Evolutionary conservation across 1,139 yeast species (phyloP).

Genomic region (Protomyces pachydermus): DNA sequence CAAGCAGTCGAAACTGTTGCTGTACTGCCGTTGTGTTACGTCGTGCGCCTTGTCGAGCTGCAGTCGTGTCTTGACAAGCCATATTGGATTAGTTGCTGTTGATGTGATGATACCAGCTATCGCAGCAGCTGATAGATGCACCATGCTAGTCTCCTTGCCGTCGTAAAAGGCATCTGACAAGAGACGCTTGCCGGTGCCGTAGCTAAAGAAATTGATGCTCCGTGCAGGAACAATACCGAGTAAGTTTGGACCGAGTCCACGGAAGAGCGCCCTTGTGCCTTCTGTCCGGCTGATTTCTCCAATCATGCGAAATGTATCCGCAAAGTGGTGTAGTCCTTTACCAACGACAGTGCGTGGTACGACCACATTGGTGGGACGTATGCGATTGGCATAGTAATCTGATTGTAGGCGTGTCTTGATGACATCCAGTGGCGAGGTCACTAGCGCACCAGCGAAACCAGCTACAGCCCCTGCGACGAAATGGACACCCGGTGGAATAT

Average conservation of each 20-base stretch:
- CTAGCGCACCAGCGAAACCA: constrained; percentile 95
- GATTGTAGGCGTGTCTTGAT: constrained; percentile 93
- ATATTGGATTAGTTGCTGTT: constrained; percentile 98
- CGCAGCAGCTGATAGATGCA: constrained; percentile 84
- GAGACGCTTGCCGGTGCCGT: constrained; percentile 81
- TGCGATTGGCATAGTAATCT: constrained; percentile 54
- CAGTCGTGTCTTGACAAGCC: constrained; percentile 91
- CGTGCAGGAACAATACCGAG: constrained; percentile 99
- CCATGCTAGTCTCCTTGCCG: constrained; percentile 75
- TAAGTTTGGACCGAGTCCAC: constrained; percentile 92
- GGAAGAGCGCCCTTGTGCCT: constrained; percentile 80
- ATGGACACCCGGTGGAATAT: neutral
- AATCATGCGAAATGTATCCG: constrained; percentile 53
- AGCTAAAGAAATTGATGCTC: constrained; percentile 92
- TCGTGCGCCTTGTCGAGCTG: constrained; percentile 64
- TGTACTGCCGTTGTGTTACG: constrained; percentile 52
- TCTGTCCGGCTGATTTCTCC: constrained; percentile 61
- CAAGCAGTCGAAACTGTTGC: constrained; percentile 81
- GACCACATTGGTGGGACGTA: constrained; percentile 40
- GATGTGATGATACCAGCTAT: constrained; percentile 92
- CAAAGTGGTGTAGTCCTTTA: constrained; percentile 58
- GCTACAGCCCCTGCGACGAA: constrained; percentile 47
- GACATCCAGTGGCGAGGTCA: constrained; percentile 92
- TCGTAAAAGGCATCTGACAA: constrained; percentile 60
- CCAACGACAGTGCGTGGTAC: constrained; percentile 35